Conservation (phyloP, 177 flowering plant genomes). For the Tripterygium wilfordii region DNA sequence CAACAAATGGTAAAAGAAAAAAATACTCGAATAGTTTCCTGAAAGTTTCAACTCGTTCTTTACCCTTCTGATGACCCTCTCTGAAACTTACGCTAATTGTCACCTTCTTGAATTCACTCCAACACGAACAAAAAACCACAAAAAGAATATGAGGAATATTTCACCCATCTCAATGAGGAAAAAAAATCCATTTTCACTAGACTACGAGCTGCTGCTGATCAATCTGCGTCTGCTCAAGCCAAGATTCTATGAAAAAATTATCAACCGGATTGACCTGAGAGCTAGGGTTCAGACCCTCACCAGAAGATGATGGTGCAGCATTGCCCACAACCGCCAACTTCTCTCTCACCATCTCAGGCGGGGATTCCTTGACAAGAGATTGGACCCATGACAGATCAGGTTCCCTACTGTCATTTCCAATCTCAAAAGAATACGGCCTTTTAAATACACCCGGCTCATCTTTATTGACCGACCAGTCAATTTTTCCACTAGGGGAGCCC, state of each 20-base stretch:
- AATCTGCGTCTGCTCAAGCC: slow-evolving; percentile 61
- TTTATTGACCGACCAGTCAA: slow-evolving; percentile 60
- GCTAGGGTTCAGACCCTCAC: slow-evolving; percentile 24
- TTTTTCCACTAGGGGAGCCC: slow-evolving; percentile 62
- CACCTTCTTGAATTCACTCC: background rate
- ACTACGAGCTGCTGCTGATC: slow-evolving; percentile 39
- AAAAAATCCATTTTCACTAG: slow-evolving; percentile 19
- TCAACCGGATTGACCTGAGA: slow-evolving; percentile 32
- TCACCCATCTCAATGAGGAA: slow-evolving; percentile 9
- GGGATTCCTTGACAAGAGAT: slow-evolving; percentile 69
- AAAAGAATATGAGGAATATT: slow-evolving; percentile 9
- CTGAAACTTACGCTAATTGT: no score
- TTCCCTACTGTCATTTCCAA: slow-evolving; percentile 38
- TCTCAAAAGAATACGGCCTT: slow-evolving; percentile 38
- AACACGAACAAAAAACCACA: slow-evolving; percentile 3
- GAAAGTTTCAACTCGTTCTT: background rate
- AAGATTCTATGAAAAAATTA: slow-evolving; percentile 37
- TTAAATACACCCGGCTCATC: slow-evolving; percentile 27
- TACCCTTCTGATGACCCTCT: background rate
- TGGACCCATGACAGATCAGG: slow-evolving; percentile 85
- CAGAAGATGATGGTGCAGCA: slow-evolving; percentile 20
- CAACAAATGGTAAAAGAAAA: slow-evolving; percentile 12
- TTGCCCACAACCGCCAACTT: slow-evolving; percentile 16
- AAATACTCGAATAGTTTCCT: no score
- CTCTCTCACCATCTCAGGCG: slow-evolving; percentile 52